Percentiles rank a stretch among this genome's conserved stretches.
phyloP scores from a whole-genome alignment of 139 green algal genomes.

The Coelastrella sp. region DNA sequence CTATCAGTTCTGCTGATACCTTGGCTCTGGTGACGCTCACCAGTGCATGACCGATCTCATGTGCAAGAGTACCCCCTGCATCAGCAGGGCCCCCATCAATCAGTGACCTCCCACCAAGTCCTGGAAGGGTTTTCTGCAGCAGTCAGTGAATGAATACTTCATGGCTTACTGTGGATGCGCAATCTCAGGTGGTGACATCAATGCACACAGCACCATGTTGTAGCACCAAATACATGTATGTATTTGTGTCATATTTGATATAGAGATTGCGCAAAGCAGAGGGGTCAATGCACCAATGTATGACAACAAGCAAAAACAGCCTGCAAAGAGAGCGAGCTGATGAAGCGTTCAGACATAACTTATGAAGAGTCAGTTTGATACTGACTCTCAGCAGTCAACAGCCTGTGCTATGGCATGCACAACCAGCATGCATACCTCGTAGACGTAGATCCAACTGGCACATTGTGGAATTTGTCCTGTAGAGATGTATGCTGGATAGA shows the following conservation, averaged over 20 bases:
- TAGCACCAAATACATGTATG: neutral
- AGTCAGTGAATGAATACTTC: too few species aligned
- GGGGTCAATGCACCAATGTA: too few species aligned
- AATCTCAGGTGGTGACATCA: too few species aligned
- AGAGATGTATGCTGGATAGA: constrained; percentile 13
- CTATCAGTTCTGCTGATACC: neutral
- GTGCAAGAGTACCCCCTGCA: neutral
- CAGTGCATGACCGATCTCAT: constrained; percentile 34
- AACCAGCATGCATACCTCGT: neutral
- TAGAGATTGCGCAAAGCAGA: neutral
- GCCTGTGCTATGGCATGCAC: too few species aligned
- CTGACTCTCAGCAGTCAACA: too few species aligned
- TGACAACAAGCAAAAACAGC: too few species aligned
- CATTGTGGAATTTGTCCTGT: constrained; percentile 13
- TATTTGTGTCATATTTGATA: neutral
- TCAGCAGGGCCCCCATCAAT: constrained; percentile 3
- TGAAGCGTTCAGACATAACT: too few species aligned
- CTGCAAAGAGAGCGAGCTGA: too few species aligned
- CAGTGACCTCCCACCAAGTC: neutral
- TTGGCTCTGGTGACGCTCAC: neutral
- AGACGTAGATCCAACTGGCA: constrained; percentile 21
- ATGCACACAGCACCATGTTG: neutral
- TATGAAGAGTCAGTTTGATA: too few species aligned
- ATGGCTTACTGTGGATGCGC: too few species aligned
- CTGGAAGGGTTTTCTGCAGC: constrained; percentile 26